Evolutionary conservation across 257 asterid species (phyloP), one percentile per base, ranked within the genome.

Genomic region (Salvia splendens): DNA sequence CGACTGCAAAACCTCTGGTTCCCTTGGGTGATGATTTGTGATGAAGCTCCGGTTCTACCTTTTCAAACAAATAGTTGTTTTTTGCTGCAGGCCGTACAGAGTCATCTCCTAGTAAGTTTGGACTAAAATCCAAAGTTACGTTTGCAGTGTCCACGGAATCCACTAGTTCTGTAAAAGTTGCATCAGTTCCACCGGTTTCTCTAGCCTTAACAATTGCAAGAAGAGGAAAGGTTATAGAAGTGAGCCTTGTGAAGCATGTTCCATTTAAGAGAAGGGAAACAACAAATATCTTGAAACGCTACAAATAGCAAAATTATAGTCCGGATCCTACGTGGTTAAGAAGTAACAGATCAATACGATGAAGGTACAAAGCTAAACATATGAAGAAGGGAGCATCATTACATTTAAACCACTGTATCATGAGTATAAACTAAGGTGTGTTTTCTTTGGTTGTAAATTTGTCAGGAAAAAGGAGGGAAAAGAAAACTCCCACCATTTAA

Each of bases 181-280:
- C 77, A 67, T 63, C 78, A 72, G 72, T 67, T 65, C n/a, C 85
- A 17, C 35, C 61, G 65, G 64, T 69, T 61, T 71, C 82, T 49
- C 62, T 52, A 56, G 65, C 78, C 86, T 81, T 75, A 74, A 74
- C 38, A 45, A 65, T 61, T 72, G 63, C 40, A 61, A 33, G 40
- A 28, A 60, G 78, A 51, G 56, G 42, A 28, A n/a, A 3, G 30
- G 64, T 40, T 15, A 77, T 17, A 30, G 24, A 41, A 17, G 74
- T 68, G 65, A 77, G 58, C 36, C 61, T 67, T 57, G 42, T 47
- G 70, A 73, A 64, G 67, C 36, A 71, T 63, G 73, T 67, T 28
- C 36, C 33, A 51, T 10, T 54, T 67, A 42, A 5, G 30, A 73
- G 28, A 61, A 32, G 58, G 58, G 15, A 71, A 61, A 14, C 17